Base-by-base conservation (phyloP, 176 grass and related monocot genomes). In the Alloteropsis semialata region DNA sequence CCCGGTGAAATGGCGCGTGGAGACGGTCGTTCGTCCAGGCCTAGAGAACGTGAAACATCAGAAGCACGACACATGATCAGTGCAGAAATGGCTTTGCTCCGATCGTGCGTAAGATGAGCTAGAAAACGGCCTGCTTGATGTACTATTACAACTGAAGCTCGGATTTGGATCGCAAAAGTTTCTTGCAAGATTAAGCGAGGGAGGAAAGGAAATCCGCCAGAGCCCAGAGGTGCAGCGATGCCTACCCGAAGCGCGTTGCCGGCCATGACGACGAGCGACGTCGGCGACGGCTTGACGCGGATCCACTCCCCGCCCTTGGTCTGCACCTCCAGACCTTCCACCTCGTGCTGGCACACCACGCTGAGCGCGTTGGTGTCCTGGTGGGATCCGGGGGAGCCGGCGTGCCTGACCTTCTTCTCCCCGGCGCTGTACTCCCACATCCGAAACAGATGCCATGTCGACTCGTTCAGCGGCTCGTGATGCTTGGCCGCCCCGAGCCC, bases 221-320 rank as follows among this genome's bases (percentile, higher is more conserved):
- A n/a, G n/a, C n/a, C n/a, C 8, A 1, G 22, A 57, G 11, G 54
- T 3, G 54, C 54, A 25, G 54, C 54, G 10, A 2, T 1, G 36
- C 21, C 19, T 93, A 98, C 92, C 88, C 87, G 43, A 43, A 98
- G 77, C 16, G 86, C 77, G 82, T 89, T 87, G 71, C 92, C 95
- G 24, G 75, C 90, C 38, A 93, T 87, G 88, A 98, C 90, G 28
- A 95, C 22, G 33, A 90, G 86, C 69, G 88, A 95, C 27, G 73
- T 65, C 24, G 84, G 82, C 7, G 90, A 93, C 60, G 88, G 88
- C 28, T 61, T 43, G 72, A 81, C 79, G 1, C 37, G 29, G 69
- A 93, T 37, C 96, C 96, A 95, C 1, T 87, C 63, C 22, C 87
- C 88, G 28, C 87, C 88, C 74, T 60, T 91, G 45, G 83, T 81